Evolutionary conservation across 2,329 filamentous ascomycete species (phyloP).

Genomic region (Phaeosphaeria sp.): DNA sequence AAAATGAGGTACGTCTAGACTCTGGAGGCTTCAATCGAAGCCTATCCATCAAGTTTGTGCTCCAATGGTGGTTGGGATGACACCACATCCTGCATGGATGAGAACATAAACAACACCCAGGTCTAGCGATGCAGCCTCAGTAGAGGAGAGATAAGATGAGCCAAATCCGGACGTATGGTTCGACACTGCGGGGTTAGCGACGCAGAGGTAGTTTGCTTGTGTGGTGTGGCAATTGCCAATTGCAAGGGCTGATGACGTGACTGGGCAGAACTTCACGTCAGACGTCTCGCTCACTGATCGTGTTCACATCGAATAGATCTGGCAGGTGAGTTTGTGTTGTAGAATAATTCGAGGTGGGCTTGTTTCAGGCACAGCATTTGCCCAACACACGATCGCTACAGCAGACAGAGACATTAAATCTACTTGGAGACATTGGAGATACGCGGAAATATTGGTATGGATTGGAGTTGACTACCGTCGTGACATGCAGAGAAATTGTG

Average conservation of each 20-base stretch:
- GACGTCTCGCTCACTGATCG: not conserved
- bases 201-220: not conserved
- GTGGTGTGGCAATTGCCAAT: not conserved
- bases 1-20: not conserved
- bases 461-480: no score
- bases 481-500: no score
- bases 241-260: not conserved
- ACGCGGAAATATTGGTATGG: no score
- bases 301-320: not conserved
- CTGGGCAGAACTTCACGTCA: not conserved
- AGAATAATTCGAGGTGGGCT: no score
- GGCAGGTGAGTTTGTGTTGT: no score
- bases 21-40: not conserved
- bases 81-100: not conserved
- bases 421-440: no score
- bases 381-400: no score
- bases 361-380: no score
- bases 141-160: not conserved
- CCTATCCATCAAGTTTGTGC: not conserved
- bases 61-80: not conserved
- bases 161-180: not conserved
- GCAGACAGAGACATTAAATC: no score
- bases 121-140: not conserved
- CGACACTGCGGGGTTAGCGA: not conserved
- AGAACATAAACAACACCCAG: not conserved